These are phyloP conservation scores for Salix dunnii DNA, from an alignment of 345 rosid genomes.

Conservation along the genomic window DNA sequence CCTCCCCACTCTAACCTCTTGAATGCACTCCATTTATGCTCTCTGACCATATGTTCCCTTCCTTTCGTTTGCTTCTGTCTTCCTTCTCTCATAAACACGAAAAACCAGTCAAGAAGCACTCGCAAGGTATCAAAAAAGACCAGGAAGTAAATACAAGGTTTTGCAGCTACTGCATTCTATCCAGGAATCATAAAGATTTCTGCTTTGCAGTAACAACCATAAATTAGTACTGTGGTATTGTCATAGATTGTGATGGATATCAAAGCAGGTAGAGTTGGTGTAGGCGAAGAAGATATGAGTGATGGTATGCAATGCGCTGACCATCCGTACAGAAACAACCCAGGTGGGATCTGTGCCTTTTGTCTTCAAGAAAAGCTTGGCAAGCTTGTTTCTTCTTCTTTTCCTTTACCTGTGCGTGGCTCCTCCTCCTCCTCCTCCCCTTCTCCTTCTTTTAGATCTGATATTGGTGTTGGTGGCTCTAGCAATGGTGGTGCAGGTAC, in stretches of 20 bases:
- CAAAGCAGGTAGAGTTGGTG: conserved; percentile 29
- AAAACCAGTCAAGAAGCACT: background rate
- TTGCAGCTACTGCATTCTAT: background rate
- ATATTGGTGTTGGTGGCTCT: conserved; percentile 20
- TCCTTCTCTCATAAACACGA: conserved; percentile 19
- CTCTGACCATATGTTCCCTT: conserved; percentile 27
- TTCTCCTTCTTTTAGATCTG: conserved; percentile 90
- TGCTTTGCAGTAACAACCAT: background rate
- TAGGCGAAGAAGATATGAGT: conserved; percentile 59
- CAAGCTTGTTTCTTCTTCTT: conserved; percentile 85
- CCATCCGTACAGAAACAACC: conserved; percentile 73
- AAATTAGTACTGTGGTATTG: background rate
- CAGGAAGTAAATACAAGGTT: background rate
- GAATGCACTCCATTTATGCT: conserved; percentile 21
- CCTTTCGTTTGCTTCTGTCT: conserved; percentile 25
- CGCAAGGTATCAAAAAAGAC: conserved; percentile 20
- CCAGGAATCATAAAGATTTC: conserved; percentile 5
- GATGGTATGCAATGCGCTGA: conserved; percentile 83
- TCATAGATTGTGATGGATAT: background rate
- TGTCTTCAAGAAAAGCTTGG: conserved; percentile 98
- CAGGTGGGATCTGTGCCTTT: conserved; percentile 97
- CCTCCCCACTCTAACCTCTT: conserved; percentile 19
- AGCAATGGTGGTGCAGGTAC: conserved; percentile 8
- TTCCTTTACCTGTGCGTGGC: conserved; percentile 55
- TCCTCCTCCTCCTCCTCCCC: conserved; percentile 51